Base-by-base conservation (phyloP, 2,329 filamentous ascomycete species). In the Paecilomyces variotii region DNA sequence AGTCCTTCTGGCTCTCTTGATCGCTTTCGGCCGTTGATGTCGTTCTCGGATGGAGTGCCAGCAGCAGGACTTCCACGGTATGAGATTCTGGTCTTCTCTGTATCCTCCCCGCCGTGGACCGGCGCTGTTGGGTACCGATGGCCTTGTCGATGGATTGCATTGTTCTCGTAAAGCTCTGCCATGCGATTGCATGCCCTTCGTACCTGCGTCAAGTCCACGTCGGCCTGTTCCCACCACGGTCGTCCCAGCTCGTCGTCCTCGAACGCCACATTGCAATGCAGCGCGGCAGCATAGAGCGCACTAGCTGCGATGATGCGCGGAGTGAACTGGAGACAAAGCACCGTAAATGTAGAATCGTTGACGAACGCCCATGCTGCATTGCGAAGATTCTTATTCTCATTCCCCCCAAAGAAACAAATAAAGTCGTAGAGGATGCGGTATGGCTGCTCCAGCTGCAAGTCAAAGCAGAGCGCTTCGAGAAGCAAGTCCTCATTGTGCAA, bases 351-450 rank as follows among this genome's bases (percentile, higher is more conserved):
- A 24, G 88, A 89, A 74, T 99, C 94, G 70, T 95, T 97, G 62
- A 96, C 85, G 68, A 97, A 97, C 0, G 91, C 88, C 91, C 94
- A 97, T 0, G 91, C 89, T 0, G 89, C 86, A 74, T 96, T 92
- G 57, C 93, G 85, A 30, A 97, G 77, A 57, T 82, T 79, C 74
- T 93, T 93, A 75, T 95, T 89, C 67, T 93, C 87, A 60, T 90
- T 85, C 54, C 91, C 80, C 26, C 83, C 81, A 61, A 94, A 84
- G 69, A 84, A 86, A 57, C 86, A 84, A 32, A 96, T 83, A 69
- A 92, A 87, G 58, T 93, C 86, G 74, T 90, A 94, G 28, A 97
- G 84, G 59, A 88, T 84, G 59, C 87, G 86, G 72, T 97, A 94
- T 0, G 94, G 93, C 60, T 91, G 90, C 64, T 95, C 89, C 28